Evolutionary conservation across 1,139 yeast species (phyloP).

Genomic region (Candida albicans): DNA sequence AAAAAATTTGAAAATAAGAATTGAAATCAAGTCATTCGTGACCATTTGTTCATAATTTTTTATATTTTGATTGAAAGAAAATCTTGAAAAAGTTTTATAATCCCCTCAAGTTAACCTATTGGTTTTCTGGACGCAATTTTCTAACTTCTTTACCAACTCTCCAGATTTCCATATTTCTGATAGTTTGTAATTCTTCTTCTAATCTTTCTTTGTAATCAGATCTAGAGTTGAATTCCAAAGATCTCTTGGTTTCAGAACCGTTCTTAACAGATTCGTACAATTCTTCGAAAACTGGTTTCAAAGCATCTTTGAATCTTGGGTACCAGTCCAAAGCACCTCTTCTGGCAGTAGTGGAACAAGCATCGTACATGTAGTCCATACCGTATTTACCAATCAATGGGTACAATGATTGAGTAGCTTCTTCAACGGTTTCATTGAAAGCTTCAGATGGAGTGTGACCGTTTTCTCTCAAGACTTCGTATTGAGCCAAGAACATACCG

Average conservation of each 20-base stretch:
- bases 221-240: slow-evolving; percentile 97
- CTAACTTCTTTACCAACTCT: slow-evolving; percentile 99
- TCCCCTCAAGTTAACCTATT: too few relatives aligned
- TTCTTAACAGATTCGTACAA: slow-evolving; percentile 92
- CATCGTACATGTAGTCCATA: slow-evolving; percentile 99
- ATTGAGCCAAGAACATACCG: slow-evolving; percentile 99
- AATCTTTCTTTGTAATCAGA: slow-evolving; percentile 96
- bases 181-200: slow-evolving; percentile 87
- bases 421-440: slow-evolving; percentile 99
- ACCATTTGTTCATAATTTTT: slow-evolving; percentile 22
- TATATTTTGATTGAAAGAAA: slow-evolving; percentile 1
- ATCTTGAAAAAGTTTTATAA: background rate
- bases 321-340: slow-evolving; percentile 99
- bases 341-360: slow-evolving; percentile 99
- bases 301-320: slow-evolving; percentile 97
- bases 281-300: slow-evolving; percentile 97
- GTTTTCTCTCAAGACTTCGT: slow-evolving; percentile 98
- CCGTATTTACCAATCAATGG: slow-evolving; percentile 99
- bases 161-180: slow-evolving; percentile 99
- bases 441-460: slow-evolving; percentile 99
- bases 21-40: slow-evolving; percentile 32
- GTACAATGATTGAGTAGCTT: slow-evolving; percentile 98
- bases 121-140: slow-evolving; percentile 99
- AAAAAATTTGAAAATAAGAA: slow-evolving; percentile 24
- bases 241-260: slow-evolving; percentile 97